These are phyloP conservation scores for Diplodia sapinea DNA, from an alignment of 2,329 filamentous ascomycete species.

Conservation along the genomic window DNA sequence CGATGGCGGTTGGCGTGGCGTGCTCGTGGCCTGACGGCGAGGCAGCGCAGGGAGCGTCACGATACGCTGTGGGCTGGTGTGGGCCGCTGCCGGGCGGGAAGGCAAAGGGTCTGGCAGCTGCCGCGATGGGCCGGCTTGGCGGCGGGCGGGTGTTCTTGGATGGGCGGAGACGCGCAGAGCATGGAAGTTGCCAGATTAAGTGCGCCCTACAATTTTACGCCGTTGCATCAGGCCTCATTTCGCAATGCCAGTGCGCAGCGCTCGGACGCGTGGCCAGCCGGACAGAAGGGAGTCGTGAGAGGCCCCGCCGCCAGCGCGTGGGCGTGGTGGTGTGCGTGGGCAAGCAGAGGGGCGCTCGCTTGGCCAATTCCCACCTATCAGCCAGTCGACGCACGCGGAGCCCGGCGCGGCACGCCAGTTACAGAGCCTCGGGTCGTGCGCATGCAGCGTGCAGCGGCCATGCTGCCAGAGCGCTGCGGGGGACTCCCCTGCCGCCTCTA, in stretches of 20 bases:
- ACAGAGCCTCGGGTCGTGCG: slow-evolving; percentile 22
- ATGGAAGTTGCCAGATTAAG: slow-evolving; percentile 25
- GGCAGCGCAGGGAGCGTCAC: slow-evolving; percentile 13
- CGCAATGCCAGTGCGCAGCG: not conserved
- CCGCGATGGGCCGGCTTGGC: slow-evolving; percentile 19
- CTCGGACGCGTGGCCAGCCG: not conserved
- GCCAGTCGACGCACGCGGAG: slow-evolving; percentile 18
- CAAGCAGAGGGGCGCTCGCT: not conserved
- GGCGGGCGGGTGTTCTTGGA: not conserved
- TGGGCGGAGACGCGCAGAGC: slow-evolving; percentile 2
- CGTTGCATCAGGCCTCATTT: slow-evolving; percentile 1
- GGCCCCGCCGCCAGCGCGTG: not conserved
- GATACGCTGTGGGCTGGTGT: slow-evolving; percentile 2
- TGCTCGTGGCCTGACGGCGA: slow-evolving; percentile 27
- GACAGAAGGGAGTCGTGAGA: slow-evolving; percentile 5
- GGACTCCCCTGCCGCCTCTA: slow-evolving; percentile 22
- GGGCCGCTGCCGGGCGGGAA: not conserved
- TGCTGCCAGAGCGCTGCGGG: slow-evolving; percentile 15
- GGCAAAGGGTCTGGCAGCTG: not conserved
- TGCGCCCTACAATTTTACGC: slow-evolving; percentile 13
- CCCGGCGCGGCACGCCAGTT: slow-evolving; percentile 18
- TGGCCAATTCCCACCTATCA: slow-evolving; percentile 18
- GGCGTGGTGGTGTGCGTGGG: slow-evolving; percentile 3
- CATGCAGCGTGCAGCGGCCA: slow-evolving; percentile 14
- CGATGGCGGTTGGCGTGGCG: not conserved